Evolutionary conservation across 305 asterid species (phyloP), one percentile per base, ranked within the genome.

Genomic region (Vinca major): DNA sequence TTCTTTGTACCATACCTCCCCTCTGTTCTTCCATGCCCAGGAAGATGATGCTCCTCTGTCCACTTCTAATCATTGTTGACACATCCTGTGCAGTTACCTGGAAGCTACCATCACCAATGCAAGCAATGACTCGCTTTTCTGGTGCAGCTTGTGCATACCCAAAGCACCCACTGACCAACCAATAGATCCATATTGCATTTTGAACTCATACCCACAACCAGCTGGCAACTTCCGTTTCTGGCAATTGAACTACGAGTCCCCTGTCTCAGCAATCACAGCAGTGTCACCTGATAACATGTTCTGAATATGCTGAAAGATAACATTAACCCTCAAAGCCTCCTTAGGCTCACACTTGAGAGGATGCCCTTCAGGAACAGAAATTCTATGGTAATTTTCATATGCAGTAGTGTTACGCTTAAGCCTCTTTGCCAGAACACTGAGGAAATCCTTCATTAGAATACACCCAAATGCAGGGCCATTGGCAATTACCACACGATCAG

Each of bases 141-240:
- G 80, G 87, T 13, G 70, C 88, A 44, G 90, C 95, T 77, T 88
- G 98, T 5, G 96, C 96, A 70, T 88, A 92, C 40, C 98, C 98
- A 64, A 92, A 11, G 96, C 96, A 62, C 98, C 98, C 4, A 92
- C 96, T 0, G 96, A 89, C 98, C 98, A 89, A 69, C 98, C 98
- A 64, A 92, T 92, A 43, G 98, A 89, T 49, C 95, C 98, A 73
- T 92, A 89, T 67, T 86, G 95, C 95, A 89, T 92, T 65, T 89
- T 96, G 75, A 88, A 89, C 72, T 89, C 96, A 36, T 85, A 88
- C 96, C 96, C 96, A 67, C 91, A 92, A 39, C 91, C 91, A 20
- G 20, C 72, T 1, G 96, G 96, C 47, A 92, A 73, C 74, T 83
- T 85, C 66, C 89, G 78, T 80, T 92, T 92, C 80, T 84, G 96